Percentiles rank a stretch among this genome's conserved stretches.
These are phyloP conservation scores for Miscanthus sacchariflorus DNA, from an alignment of 202 grass and related monocot genomes.

Conservation along the genomic window DNA sequence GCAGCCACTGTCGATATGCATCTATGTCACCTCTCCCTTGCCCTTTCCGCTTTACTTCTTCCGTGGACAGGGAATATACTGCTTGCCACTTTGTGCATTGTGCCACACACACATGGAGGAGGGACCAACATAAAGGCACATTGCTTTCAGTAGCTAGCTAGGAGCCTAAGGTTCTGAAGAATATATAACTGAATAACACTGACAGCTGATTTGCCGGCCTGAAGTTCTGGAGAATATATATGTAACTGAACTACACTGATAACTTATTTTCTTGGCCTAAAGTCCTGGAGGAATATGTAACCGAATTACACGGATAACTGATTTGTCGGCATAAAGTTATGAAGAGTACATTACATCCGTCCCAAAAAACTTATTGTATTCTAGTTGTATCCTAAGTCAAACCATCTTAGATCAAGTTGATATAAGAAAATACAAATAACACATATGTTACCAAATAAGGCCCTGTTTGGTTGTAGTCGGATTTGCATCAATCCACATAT, in stretches of 20 bases:
- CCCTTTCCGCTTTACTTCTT: not conserved
- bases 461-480: no score
- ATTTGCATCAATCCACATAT: no score
- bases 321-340: not conserved
- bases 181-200: constrained; percentile 25
- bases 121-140: constrained; percentile 20
- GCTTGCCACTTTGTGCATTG: constrained; percentile 30
- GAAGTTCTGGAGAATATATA: not conserved
- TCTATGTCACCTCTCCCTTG: not conserved
- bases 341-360: not conserved
- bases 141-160: constrained; percentile 19
- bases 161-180: constrained; percentile 16
- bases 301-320: not conserved
- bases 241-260: constrained; percentile 1
- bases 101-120: constrained; percentile 33
- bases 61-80: not conserved
- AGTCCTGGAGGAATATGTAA: constrained; percentile 1
- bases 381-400: no score
- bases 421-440: no score
- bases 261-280: constrained; percentile 1
- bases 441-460: no score
- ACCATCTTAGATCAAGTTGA: not conserved
- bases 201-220: not conserved
- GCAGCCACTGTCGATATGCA: constrained; percentile 6
- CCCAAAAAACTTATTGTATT: not conserved